phyloP scores from a whole-genome alignment of 345 rosid genomes.

The Odontarrhena argentea region DNA sequence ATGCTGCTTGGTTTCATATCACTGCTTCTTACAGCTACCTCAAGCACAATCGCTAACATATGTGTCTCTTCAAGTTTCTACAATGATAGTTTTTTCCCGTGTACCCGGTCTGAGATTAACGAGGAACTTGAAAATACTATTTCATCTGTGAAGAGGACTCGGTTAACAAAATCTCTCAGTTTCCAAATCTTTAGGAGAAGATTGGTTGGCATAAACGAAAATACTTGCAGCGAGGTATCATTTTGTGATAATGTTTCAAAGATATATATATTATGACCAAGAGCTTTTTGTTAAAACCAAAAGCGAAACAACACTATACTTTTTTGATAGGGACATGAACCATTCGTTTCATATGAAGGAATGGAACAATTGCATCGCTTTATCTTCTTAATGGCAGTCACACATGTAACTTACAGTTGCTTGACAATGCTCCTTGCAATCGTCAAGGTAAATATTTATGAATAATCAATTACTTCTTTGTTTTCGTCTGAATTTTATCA shows the following conservation, averaged over 20 bases:
- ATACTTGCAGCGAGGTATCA: slow-evolving; percentile 63
- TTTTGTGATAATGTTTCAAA: too few relatives aligned
- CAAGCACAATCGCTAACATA: slow-evolving; percentile 66
- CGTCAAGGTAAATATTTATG: slow-evolving; percentile 59
- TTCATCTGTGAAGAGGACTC: slow-evolving; percentile 51
- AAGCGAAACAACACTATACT: not conserved
- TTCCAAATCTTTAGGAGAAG: slow-evolving; percentile 52
- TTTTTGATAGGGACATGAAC: slow-evolving; percentile 66
- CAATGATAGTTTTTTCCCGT: slow-evolving; percentile 64
- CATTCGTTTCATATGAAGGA: slow-evolving; percentile 83
- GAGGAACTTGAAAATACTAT: slow-evolving; percentile 42
- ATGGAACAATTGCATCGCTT: slow-evolving; percentile 93
- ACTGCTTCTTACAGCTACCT: slow-evolving; percentile 83
- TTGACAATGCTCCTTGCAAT: slow-evolving; percentile 85
- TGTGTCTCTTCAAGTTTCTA: slow-evolving; percentile 81
- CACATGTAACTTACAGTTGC: slow-evolving; percentile 85
- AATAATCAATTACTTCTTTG: not conserved
- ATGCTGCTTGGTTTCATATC: slow-evolving; percentile 96
- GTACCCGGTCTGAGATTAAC: slow-evolving; percentile 57
- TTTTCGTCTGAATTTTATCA: not conserved
- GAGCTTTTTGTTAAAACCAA: not conserved
- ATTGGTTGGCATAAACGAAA: slow-evolving; percentile 44
- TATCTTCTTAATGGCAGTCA: slow-evolving; percentile 90
- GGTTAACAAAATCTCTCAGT: slow-evolving; percentile 38
- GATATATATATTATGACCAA: too few relatives aligned